These are phyloP conservation scores for Pochonia chlamydosporia DNA, from an alignment of 2,329 filamentous ascomycete genomes.

Conservation along the genomic window DNA sequence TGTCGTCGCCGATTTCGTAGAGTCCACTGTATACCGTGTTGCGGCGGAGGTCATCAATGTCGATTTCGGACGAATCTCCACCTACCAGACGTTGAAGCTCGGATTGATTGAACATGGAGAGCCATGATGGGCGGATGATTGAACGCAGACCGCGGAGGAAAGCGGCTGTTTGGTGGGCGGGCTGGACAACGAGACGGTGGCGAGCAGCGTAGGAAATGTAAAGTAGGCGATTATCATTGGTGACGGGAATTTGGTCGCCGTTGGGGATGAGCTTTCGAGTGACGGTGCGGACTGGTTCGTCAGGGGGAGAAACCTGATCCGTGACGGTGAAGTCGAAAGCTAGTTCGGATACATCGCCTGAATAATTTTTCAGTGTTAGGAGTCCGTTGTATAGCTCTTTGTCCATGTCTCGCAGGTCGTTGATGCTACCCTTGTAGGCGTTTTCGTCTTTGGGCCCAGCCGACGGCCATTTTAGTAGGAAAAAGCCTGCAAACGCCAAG, in stretches of 20 bases:
- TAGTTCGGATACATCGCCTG: conserved; percentile 65
- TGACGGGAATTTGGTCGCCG: conserved; percentile 73
- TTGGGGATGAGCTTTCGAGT: conserved; percentile 71
- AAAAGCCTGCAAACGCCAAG: conserved; percentile 89
- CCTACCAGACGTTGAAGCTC: conserved; percentile 92
- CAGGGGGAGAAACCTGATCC: conserved; percentile 52
- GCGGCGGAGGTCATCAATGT: conserved; percentile 75
- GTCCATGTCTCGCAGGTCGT: conserved; percentile 89
- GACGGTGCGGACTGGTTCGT: conserved; percentile 50
- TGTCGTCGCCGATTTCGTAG: conserved; percentile 85
- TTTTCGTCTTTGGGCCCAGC: conserved; percentile 58
- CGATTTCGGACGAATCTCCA: conserved; percentile 78
- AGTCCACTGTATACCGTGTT: conserved; percentile 86
- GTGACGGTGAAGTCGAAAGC: conserved; percentile 84
- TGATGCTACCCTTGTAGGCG: conserved; percentile 85
- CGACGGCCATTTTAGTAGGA: conserved; percentile 90
- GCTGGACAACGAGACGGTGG: conserved; percentile 78
- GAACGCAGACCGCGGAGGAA: conserved; percentile 81
- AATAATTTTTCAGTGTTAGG: conserved; percentile 74
- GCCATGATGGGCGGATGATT: conserved; percentile 88
- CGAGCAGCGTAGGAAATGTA: conserved; percentile 91
- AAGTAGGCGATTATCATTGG: conserved; percentile 85
- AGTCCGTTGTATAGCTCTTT: conserved; percentile 86
- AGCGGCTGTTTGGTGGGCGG: conserved; percentile 72
- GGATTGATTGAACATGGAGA: conserved; percentile 97